Evolutionary conservation across 2,329 filamentous ascomycete genomes (phyloP).

Genomic region (Macrophomina phaseolina): DNA sequence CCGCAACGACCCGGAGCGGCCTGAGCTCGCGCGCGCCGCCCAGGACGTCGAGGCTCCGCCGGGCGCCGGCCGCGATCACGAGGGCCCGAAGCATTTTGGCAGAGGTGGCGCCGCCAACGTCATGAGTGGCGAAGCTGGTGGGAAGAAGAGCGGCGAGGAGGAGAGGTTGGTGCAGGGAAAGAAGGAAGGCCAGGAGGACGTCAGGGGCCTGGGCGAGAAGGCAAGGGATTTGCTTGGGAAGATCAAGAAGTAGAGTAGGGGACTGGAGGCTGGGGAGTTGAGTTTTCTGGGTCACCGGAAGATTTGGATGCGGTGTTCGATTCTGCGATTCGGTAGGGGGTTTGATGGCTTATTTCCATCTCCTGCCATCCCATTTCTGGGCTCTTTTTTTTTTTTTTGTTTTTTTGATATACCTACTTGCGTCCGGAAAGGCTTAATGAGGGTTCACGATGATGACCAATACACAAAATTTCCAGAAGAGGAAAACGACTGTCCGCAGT

Average conservation of each 20-base stretch:
- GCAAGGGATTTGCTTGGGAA: conserved; percentile 59
- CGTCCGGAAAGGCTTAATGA: background rate
- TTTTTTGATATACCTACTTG: background rate
- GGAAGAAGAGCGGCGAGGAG: conserved; percentile 49
- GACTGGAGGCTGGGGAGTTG: too few relatives aligned
- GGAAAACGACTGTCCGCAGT: too few relatives aligned
- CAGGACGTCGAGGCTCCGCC: conserved; percentile 75
- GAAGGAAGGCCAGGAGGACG: conserved; percentile 40
- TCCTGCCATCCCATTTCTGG: background rate
- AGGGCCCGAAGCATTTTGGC: conserved; percentile 69
- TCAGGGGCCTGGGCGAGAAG: conserved; percentile 56
- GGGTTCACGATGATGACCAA: background rate
- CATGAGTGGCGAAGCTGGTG: conserved; percentile 42
- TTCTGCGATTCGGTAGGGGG: too few relatives aligned
- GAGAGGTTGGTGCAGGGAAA: conserved; percentile 49
- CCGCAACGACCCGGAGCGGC: conserved; percentile 69
- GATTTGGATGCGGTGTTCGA: background rate
- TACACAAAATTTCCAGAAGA: too few relatives aligned
- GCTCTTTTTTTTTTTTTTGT: background rate
- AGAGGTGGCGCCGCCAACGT: conserved; percentile 79
- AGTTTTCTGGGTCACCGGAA: too few relatives aligned
- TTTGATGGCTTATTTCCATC: too few relatives aligned
- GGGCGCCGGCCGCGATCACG: conserved; percentile 53
- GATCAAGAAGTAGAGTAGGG: conserved; percentile 44
- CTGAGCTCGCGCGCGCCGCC: conserved; percentile 72